Evolutionary conservation across 768 basidiomycete species (phyloP).

Genomic region (Podaxis sp.): DNA sequence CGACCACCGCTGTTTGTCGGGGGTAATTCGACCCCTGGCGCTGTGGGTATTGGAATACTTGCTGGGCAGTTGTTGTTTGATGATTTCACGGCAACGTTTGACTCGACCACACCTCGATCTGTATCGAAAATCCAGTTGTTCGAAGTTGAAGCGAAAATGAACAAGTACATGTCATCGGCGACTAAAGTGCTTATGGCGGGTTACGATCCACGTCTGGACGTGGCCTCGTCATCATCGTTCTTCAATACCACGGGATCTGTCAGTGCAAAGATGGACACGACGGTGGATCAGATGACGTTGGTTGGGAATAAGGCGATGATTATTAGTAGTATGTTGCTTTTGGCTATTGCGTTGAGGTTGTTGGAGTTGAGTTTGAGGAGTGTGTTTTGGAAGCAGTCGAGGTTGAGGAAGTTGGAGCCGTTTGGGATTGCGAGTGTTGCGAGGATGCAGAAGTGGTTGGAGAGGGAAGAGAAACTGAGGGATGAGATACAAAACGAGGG

Average conservation of each 20-base stretch:
- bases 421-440: slow-evolving; percentile 6
- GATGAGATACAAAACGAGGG: not conserved
- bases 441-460: slow-evolving; percentile 3
- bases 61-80: slow-evolving; percentile 8
- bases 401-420: slow-evolving; percentile 3
- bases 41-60: not conserved
- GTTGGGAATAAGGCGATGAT: slow-evolving; percentile 8
- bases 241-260: not conserved
- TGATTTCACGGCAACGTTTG: slow-evolving; percentile 2
- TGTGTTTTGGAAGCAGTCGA: slow-evolving; percentile 9
- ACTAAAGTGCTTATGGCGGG: not conserved
- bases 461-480: not conserved
- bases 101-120: not conserved
- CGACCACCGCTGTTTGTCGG: not conserved
- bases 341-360: slow-evolving; percentile 2
- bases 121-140: not conserved
- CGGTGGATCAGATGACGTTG: slow-evolving; percentile 1
- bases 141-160: slow-evolving; percentile 1
- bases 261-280: not conserved
- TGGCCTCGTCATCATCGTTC: not conserved
- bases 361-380: slow-evolving; percentile 5
- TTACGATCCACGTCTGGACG: not conserved
- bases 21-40: not conserved
- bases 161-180: slow-evolving; percentile 1
- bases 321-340: slow-evolving; percentile 1